Base-by-base conservation (phyloP, 768 basidiomycete species). In the Tulasnella sp. region DNA sequence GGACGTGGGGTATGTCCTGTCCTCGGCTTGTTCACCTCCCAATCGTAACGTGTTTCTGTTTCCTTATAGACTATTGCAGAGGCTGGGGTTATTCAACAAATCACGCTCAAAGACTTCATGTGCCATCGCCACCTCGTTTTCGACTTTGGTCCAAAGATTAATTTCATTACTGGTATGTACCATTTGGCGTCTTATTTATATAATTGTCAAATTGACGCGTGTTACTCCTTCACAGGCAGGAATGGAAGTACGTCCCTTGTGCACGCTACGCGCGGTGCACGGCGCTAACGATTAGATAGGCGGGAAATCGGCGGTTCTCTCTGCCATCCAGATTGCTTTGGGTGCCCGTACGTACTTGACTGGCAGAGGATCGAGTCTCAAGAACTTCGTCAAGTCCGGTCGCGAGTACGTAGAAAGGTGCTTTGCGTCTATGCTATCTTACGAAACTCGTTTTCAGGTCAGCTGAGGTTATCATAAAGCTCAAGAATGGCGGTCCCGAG, bases 61-160 rank as follows among this genome's bases (percentile, higher is more conserved):
- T 41, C 23, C 15, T 46, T 14, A 2, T 62, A 94, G 91, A 77
- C 75, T 12, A 74, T 87, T 43, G 87, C 92, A 4, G 84, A 93
- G 49, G 79, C 83, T 63, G 94, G 93, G 4, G 83, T 97, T 62
- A 86, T 97, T 59, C 84, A 89, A 63, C 75, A 76, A 32, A 78
- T 96, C 40, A 84, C 91, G 65, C 81, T 90, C 79, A 76, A 81
- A 65, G 84, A 97, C 66, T 98, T 98, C 71, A 94, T 98, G 92
- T 96, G 92, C 69, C 93, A 98, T 71, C 77, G 81, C 67, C 82
- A 76, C 69, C 74, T 92, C 42, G 82, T 76, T 1, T 88, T 96
- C 69, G 76, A 77, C 2, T 90, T 98, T 61, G 90, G 91, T 0
- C 84, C 86, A 7, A 89, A 93, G 68, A 87, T 99, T 66, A 99